Percentiles rank a stretch among this genome's conserved stretches.
phyloP scores from a whole-genome alignment of 306 rosid species.

The Lathyrus tuberosus region DNA sequence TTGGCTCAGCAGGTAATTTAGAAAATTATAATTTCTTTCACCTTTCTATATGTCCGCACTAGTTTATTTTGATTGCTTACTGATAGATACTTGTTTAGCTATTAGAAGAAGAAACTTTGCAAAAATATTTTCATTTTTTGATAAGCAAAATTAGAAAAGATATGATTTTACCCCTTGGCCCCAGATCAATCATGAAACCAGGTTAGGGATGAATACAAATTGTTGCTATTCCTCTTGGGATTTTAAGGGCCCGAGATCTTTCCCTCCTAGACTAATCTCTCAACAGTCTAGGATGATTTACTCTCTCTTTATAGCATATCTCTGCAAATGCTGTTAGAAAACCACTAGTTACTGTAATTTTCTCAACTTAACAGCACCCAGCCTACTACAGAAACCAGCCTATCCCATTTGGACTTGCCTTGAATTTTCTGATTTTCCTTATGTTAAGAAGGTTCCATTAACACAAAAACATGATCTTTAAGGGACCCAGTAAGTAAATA shows the following conservation, averaged over 20 bases:
- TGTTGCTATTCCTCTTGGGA: slow-evolving; percentile 5
- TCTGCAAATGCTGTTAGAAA: background rate
- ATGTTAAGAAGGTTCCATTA: slow-evolving; percentile 1
- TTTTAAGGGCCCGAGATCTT: background rate
- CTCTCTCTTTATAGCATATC: background rate
- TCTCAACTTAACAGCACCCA: slow-evolving; percentile 1
- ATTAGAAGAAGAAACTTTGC: background rate
- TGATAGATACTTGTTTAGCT: background rate
- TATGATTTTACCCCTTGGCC: background rate
- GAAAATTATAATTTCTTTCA: slow-evolving; percentile 28
- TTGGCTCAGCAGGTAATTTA: slow-evolving; percentile 89
- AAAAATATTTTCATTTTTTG: background rate
- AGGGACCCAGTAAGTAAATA: slow-evolving; percentile 11
- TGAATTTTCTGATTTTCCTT: background rate
- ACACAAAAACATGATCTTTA: background rate
- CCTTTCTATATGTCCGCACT: slow-evolving; percentile 30
- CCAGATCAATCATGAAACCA: background rate
- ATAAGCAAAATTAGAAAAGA: background rate
- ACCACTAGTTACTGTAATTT: background rate
- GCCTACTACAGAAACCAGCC: background rate
- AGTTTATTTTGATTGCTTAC: slow-evolving; percentile 18
- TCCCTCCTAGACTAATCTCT: background rate
- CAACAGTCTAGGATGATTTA: background rate
- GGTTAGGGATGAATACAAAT: background rate
- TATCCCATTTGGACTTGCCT: background rate